These are phyloP conservation scores for Xanthoceras sorbifolium DNA, from an alignment of 345 rosid genomes.

Conservation along the genomic window DNA sequence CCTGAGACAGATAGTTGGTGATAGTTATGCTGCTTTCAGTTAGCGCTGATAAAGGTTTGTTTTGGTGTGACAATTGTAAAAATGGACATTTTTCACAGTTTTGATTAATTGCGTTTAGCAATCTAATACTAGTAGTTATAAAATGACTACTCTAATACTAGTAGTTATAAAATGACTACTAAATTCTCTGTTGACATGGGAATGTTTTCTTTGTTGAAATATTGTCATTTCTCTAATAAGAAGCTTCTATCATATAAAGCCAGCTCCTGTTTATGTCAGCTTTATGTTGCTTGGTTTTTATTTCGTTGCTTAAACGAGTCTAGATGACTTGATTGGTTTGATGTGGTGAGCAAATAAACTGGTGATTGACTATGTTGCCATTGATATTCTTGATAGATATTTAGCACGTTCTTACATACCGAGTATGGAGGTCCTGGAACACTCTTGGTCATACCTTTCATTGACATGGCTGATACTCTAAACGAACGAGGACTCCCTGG, in stretches of 20 bases:
- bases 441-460: constrained; percentile 78
- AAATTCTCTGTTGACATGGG: neutral
- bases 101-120: neutral
- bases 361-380: constrained; percentile 5
- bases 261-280: neutral
- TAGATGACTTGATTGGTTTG: neutral
- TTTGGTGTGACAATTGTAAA: neutral
- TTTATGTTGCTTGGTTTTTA: neutral
- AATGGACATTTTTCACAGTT: neutral
- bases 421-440: constrained; percentile 98
- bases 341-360: neutral
- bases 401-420: constrained; percentile 64
- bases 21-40: neutral
- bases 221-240: neutral
- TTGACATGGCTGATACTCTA: constrained; percentile 92
- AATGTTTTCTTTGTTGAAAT: neutral
- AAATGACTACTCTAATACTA: neutral
- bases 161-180: neutral
- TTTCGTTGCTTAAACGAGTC: neutral
- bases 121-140: neutral
- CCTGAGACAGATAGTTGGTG: neutral
- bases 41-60: neutral
- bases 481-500: constrained; percentile 77
- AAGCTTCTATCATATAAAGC: neutral
- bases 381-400: constrained; percentile 54